Conservation (phyloP, 2,329 filamentous ascomycete genomes). For the Trichoderma harzianum region DNA sequence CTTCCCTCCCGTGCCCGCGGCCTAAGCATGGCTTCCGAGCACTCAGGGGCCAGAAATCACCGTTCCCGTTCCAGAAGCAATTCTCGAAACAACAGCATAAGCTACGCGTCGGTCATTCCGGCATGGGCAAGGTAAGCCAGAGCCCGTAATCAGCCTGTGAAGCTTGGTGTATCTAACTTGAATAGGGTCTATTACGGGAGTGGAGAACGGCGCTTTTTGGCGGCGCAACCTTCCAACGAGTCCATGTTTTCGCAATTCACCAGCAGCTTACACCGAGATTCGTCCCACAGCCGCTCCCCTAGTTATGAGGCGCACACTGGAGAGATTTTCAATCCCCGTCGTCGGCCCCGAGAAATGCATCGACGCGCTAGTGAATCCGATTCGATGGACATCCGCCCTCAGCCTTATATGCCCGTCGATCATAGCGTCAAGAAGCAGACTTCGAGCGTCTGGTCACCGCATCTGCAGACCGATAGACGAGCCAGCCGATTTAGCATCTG, state of each 20-base stretch:
- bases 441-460: conserved; percentile 69
- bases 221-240: conserved; percentile 42
- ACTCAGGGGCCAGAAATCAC: conserved; percentile 50
- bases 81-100: conserved; percentile 47
- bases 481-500: conserved; percentile 60
- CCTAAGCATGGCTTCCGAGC: conserved; percentile 48
- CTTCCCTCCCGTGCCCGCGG: conserved; percentile 54
- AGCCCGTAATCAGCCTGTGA: not conserved
- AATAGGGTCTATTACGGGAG: conserved; percentile 66
- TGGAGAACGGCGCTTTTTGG: conserved; percentile 55
- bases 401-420: conserved; percentile 30
- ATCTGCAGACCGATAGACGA: conserved; percentile 62
- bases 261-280: conserved; percentile 47
- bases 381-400: conserved; percentile 44
- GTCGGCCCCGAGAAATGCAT: conserved; percentile 39
- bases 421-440: conserved; percentile 44
- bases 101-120: conserved; percentile 42
- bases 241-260: conserved; percentile 45
- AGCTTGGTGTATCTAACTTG: conserved; percentile 16
- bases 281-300: conserved; percentile 47
- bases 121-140: conserved; percentile 51
- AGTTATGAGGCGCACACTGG: conserved; percentile 47
- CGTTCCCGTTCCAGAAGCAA: conserved; percentile 53
- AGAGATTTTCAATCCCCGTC: conserved; percentile 45
- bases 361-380: conserved; percentile 19